Evolutionary conservation across 2,329 filamentous ascomycete species (phyloP).

Genomic region (Phialophora verrucosa): DNA sequence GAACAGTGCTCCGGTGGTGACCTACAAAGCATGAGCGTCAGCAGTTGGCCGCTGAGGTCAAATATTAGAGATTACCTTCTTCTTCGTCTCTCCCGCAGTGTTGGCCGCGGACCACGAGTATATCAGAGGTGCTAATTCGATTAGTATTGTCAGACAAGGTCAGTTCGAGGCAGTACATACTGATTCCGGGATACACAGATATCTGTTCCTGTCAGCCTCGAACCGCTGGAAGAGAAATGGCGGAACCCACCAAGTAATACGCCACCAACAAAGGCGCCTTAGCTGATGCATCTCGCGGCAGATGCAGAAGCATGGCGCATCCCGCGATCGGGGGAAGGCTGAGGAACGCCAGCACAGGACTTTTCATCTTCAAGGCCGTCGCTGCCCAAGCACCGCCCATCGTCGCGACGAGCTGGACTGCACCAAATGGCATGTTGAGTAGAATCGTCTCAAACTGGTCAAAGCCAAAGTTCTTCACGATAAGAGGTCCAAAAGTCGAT

Average conservation of each 20-base stretch:
- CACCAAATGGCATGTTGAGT: constrained; percentile 39
- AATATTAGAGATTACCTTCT: constrained; percentile 51
- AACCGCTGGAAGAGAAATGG: constrained; percentile 32
- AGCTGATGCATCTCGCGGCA: constrained; percentile 54
- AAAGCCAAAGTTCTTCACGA: constrained; percentile 39
- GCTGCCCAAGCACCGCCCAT: constrained; percentile 64
- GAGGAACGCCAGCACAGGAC: constrained; percentile 59
- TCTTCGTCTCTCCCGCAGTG: constrained; percentile 71
- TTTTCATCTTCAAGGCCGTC: constrained; percentile 61
- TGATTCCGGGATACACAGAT: constrained; percentile 65
- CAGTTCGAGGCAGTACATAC: constrained; percentile 14
- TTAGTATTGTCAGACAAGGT: background rate
- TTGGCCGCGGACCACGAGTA: constrained; percentile 72
- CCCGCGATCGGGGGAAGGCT: constrained; percentile 64
- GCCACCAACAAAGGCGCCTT: constrained; percentile 61
- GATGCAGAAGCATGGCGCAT: constrained; percentile 59
- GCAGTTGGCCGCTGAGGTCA: background rate
- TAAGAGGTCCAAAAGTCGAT: constrained; percentile 37
- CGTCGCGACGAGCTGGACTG: constrained; percentile 64
- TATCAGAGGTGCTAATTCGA: constrained; percentile 60
- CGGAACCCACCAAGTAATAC: constrained; percentile 56
- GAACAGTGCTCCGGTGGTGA: constrained; percentile 68
- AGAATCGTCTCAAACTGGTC: constrained; percentile 36
- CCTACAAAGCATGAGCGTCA: constrained; percentile 38
- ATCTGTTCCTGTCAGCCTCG: constrained; percentile 46